These are phyloP conservation scores for Nakazawaea holstii DNA, from an alignment of 805 yeast species.

Conservation along the genomic window DNA sequence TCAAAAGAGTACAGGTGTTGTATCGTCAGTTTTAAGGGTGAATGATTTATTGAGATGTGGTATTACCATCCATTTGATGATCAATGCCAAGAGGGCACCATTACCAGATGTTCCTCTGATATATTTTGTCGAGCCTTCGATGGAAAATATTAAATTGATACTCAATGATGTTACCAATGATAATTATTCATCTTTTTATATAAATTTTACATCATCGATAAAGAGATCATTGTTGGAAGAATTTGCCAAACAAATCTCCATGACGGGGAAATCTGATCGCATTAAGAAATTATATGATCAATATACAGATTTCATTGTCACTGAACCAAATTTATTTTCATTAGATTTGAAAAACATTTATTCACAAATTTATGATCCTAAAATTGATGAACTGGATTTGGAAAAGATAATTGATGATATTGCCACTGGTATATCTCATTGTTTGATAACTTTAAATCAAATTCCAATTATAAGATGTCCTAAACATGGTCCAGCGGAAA, in stretches of 20 bases:
- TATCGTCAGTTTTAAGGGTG: constrained; percentile 88
- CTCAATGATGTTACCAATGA: constrained; percentile 69
- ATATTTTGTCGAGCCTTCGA: constrained; percentile 85
- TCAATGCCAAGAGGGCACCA: constrained; percentile 68
- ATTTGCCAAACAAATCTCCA: constrained; percentile 77
- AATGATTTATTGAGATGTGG: constrained; percentile 89
- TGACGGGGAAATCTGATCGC: constrained; percentile 61
- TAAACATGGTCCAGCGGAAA: constrained; percentile 91
- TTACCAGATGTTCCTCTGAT: constrained; percentile 93
- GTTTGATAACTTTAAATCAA: constrained; percentile 69
- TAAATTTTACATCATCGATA: constrained; percentile 82
- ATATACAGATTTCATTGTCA: constrained; percentile 84
- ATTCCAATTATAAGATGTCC: constrained; percentile 91
- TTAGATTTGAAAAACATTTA: constrained; percentile 66
- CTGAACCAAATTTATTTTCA: constrained; percentile 88
- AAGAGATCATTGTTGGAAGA: constrained; percentile 79
- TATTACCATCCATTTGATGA: constrained; percentile 80
- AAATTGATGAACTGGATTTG: constrained; percentile 70
- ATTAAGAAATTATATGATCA: constrained; percentile 92
- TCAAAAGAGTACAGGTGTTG: constrained; percentile 70
- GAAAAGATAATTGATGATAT: constrained; percentile 61
- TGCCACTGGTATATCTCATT: constrained; percentile 76
- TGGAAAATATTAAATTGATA: constrained; percentile 64
- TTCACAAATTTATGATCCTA: constrained; percentile 62
- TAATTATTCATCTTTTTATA: constrained; percentile 70